These are phyloP conservation scores for Hyaloscypha variabilis DNA, from an alignment of 495 filamentous ascomycete genomes.

Conservation along the genomic window DNA sequence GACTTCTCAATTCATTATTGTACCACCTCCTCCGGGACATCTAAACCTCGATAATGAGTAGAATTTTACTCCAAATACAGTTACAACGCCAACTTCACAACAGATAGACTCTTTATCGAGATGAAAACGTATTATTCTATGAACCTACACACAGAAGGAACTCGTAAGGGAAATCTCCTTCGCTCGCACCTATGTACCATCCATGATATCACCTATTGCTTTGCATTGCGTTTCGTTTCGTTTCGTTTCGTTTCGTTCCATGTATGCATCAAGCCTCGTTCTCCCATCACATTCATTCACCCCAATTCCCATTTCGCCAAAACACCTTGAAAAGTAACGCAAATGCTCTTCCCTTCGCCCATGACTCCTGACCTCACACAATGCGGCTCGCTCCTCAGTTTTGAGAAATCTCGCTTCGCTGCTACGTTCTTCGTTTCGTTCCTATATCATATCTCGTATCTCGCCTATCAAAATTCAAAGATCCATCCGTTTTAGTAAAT, in stretches of 20 bases:
- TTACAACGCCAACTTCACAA: no score
- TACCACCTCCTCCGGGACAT: no score
- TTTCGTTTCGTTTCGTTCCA: background rate
- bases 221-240: no score
- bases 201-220: no score
- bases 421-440: background rate
- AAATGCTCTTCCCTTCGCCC: background rate
- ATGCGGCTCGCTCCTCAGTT: background rate
- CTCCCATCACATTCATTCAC: background rate
- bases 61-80: no score
- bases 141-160: conserved; percentile 1
- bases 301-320: background rate
- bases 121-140: background rate
- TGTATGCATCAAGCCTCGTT: background rate
- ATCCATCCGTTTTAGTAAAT: background rate
- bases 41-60: no score
- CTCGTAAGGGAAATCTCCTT: background rate
- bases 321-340: conserved; percentile 5
- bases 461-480: no score
- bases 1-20: no score
- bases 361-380: conserved; percentile 1
- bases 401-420: background rate
- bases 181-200: background rate
- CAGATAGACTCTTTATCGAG: background rate
- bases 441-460: background rate